Evolutionary conservation across 345 rosid species (phyloP).

Genomic region (Cardiospermum halicacabum): DNA sequence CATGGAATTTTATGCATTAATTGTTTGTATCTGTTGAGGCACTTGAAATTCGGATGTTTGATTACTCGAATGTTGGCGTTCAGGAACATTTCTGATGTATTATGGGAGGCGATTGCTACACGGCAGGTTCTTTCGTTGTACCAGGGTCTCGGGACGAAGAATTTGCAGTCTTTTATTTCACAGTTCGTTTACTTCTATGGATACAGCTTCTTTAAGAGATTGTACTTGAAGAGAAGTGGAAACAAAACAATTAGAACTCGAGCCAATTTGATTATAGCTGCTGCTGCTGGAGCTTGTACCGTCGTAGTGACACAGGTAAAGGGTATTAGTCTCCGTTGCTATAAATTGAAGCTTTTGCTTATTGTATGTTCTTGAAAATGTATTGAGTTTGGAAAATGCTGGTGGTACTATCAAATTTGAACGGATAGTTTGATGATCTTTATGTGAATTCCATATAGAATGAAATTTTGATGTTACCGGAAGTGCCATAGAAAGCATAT

Average conservation of each 20-base stretch:
- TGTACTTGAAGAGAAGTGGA: conserved; percentile 65
- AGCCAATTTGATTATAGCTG: conserved; percentile 79
- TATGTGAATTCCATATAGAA: neutral
- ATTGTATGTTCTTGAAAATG: neutral
- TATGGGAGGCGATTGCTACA: conserved; percentile 64
- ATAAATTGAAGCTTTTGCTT: neutral
- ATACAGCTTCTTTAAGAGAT: conserved; percentile 81
- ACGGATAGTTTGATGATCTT: neutral
- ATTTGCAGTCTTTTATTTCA: conserved; percentile 68
- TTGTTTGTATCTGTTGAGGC: neutral
- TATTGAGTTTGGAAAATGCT: neutral
- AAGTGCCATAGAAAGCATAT: neutral
- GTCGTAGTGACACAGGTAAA: conserved; percentile 65
- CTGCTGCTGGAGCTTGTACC: conserved; percentile 88
- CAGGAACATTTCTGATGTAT: conserved; percentile 62
- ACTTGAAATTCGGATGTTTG: neutral
- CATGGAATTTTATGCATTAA: neutral
- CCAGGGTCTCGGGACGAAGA: conserved; percentile 78
- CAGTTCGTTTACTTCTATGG: conserved; percentile 77
- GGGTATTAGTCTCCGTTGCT: neutral
- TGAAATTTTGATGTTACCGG: neutral
- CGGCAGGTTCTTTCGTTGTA: conserved; percentile 54
- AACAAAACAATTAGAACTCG: conserved; percentile 63
- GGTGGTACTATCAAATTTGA: neutral
- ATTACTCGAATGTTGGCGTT: conserved; percentile 10